Evolutionary conservation across 1,139 yeast species (phyloP), one percentile per base, ranked within the genome.

Genomic region (Schwanniomyces etchellsii): DNA sequence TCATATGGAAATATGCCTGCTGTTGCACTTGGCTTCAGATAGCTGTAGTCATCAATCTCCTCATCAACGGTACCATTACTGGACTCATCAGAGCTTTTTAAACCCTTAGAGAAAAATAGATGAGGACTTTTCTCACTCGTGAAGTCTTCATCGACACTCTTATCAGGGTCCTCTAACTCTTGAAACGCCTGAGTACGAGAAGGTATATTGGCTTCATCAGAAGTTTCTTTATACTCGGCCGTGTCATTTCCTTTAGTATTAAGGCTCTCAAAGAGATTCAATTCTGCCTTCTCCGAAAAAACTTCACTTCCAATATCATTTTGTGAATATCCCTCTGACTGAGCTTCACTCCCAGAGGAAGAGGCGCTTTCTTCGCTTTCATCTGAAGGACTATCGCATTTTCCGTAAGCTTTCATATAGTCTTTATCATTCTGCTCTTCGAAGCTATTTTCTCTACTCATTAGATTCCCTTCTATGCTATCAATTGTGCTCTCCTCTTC

Each of bases 291-390:
- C n/a, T n/a, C n/a, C 7, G 25, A 14, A 3, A 15, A 7, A 23
- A 23, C 25, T 13, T 7, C 13, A 10, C 13, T 14, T 21, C 30
- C 29, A 14, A 16, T 30, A 9, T 34, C 38, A 16, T 17, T 21
- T 25, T 28, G 28, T 7, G 24, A 14, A 10, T 20, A n/a, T 6
- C 14, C 21, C 14, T 23, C 6, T 27, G n/a, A n/a, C n/a, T n/a
- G n/a, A n/a, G n/a, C n/a, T n/a, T n/a, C n/a, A n/a, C n/a, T n/a
- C n/a, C n/a, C n/a, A n/a, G n/a, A n/a, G n/a, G n/a, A n/a, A n/a
- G n/a, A n/a, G n/a, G n/a, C n/a, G n/a, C n/a, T n/a, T n/a, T 20
- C 11, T n/a, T 18, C 21, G 10, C 9, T 20, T 20, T 20, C 10
- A 9, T 10, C 21, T 20, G 10, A 20, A n/a, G 25, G 14, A 3